Evolutionary conservation across 768 basidiomycete species (phyloP).

Genomic region (Leccinum ochraceum): DNA sequence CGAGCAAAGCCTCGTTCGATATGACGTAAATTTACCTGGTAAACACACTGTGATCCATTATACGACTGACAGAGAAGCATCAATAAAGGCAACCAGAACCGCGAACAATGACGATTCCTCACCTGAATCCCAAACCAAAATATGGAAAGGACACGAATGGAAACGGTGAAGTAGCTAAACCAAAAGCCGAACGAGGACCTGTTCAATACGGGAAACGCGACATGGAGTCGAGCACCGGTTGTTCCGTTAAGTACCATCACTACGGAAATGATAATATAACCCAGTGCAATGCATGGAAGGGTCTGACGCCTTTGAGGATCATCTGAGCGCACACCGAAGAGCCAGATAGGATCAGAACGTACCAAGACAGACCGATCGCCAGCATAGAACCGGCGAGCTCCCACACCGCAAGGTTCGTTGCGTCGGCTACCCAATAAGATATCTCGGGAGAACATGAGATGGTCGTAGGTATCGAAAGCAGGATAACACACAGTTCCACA

Average conservation of each 20-base stretch:
- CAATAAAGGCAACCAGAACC: neutral
- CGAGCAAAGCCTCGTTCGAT: neutral
- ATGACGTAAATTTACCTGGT: slow-evolving; percentile 43
- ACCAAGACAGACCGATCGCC: slow-evolving; percentile 74
- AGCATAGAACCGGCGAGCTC: slow-evolving; percentile 68
- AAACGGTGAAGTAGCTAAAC: slow-evolving; percentile 83
- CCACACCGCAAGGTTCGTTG: slow-evolving; percentile 45
- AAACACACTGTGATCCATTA: slow-evolving; percentile 71
- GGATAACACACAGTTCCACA: slow-evolving; percentile 66
- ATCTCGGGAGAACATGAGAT: slow-evolving; percentile 15
- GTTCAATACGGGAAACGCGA: slow-evolving; percentile 77
- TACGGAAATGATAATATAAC: slow-evolving; percentile 68
- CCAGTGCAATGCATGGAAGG: slow-evolving; percentile 67
- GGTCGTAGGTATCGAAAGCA: slow-evolving; percentile 29
- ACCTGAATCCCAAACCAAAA: slow-evolving; percentile 84
- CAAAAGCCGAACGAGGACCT: slow-evolving; percentile 88
- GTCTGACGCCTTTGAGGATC: slow-evolving; percentile 55
- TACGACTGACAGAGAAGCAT: slow-evolving; percentile 39
- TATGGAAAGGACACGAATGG: slow-evolving; percentile 74
- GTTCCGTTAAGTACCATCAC: slow-evolving; percentile 80
- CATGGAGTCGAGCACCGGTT: slow-evolving; percentile 72
- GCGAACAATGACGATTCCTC: slow-evolving; percentile 3
- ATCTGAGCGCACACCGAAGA: neutral
- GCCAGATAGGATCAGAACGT: neutral
- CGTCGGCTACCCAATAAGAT: slow-evolving; percentile 35